A percentile compares a stretch with the other conserved stretches of the same genome.
phyloP scores from a whole-genome alignment of 805 yeast genomes.

The Myxozyma neotropica region DNA sequence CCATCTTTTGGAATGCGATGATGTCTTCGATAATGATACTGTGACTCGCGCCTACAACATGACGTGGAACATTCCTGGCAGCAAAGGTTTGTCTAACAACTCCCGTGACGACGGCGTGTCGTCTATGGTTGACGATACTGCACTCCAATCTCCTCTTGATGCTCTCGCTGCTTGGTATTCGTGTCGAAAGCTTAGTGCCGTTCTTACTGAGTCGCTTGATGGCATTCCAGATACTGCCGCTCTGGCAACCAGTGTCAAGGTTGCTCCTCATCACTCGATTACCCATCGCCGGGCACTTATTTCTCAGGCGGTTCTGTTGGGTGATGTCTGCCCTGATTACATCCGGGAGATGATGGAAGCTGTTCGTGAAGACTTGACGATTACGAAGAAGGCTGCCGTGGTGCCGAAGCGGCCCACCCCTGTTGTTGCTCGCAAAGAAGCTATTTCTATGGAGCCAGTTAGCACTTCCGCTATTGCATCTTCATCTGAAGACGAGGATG shows the following conservation, averaged over 20 bases:
- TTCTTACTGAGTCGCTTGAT: constrained; percentile 32
- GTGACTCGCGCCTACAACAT: constrained; percentile 33
- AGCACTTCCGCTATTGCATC: constrained; percentile 11
- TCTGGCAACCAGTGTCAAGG: constrained; percentile 26
- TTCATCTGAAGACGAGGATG: constrained; percentile 10
- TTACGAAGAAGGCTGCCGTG: constrained; percentile 5
- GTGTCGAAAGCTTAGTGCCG: constrained; percentile 35
- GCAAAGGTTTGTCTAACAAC: constrained; percentile 15
- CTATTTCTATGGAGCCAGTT: background rate
- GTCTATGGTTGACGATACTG: constrained; percentile 34
- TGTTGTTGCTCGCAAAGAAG: background rate
- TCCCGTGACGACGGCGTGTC: constrained; percentile 34
- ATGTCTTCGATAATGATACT: constrained; percentile 38
- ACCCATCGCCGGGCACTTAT: constrained; percentile 39
- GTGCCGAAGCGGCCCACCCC: background rate
- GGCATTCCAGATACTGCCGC: constrained; percentile 13
- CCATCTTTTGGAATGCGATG: constrained; percentile 30
- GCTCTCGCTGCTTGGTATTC: constrained; percentile 40
- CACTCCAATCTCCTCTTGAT: constrained; percentile 39
- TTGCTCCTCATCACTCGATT: constrained; percentile 40
- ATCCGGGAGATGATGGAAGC: constrained; percentile 35
- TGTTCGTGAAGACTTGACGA: constrained; percentile 32
- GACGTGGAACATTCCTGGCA: constrained; percentile 28
- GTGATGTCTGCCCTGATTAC: constrained; percentile 32
- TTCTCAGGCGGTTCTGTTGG: constrained; percentile 39